Base-by-base conservation (phyloP, 148 eudicot genomes). In the Tetragonia tetragonoides region DNA sequence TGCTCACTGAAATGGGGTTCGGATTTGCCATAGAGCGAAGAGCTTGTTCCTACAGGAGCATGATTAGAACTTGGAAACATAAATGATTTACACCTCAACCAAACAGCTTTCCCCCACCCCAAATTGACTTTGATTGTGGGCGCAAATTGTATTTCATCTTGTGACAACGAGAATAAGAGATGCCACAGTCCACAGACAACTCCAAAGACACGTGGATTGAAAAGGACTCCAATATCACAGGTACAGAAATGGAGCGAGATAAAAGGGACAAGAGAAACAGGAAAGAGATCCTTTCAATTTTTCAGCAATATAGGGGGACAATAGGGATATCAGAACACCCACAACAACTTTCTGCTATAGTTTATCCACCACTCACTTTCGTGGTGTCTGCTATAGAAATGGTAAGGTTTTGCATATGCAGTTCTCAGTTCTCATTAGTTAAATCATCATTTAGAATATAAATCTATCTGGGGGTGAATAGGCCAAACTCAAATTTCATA, bases 1-100 rank as follows among this genome's bases (percentile, higher is more conserved):
- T 72, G 20, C 61, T 61, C 16, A 15, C 75, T 46, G 62, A 34
- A 70, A 16, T 23, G 64, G 80, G 8, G 63, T 24, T 73, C 61
- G 70, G 15, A 57, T 81, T 75, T 59, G 61, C 66, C n/a, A 3
- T 18, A 0, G 61, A 17, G 20, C 10, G 8, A 7, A 70, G 63
- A 71, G 76, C 72, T 53, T 66, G 66, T 71, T 62, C 83, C 83
- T 81, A 24, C 47, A 62, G 17, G 7, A 69, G 20, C 14, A 57
- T 14, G 2, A 17, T 57, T 38, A 70, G 12, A 46, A 37, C 41
- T 57, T 16, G 57, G 67, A 69, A 34, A 40, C 23, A 57, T 57
- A 10, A 10, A 60, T n/a, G 10, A 57, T 49, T 49, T 49, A 12
- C 12, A 49, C 8, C 34, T 28, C 1, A 28, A n/a, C n/a, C n/a